These are phyloP conservation scores for Globisporangium lucens DNA, from an alignment of 352 stramenopile genomes.

Conservation along the genomic window DNA sequence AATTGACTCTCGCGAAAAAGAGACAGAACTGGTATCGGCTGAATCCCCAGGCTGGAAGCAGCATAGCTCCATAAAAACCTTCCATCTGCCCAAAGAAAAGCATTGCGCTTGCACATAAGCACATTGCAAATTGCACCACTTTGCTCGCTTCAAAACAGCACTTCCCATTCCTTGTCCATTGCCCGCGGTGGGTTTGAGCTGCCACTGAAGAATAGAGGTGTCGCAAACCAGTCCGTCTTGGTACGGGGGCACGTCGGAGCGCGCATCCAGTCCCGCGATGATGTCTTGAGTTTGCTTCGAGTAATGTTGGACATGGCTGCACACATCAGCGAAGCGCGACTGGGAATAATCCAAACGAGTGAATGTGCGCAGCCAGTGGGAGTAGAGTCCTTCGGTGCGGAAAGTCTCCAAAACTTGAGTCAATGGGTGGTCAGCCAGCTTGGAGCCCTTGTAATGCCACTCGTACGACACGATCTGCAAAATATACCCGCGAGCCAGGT, in stretches of 20 bases:
- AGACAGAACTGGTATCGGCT: background rate
- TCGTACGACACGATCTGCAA: constrained; percentile 62
- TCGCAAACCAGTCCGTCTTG: constrained; percentile 22
- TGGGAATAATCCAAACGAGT: constrained; percentile 56
- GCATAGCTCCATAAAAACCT: constrained; percentile 72
- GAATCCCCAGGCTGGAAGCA: constrained; percentile 36
- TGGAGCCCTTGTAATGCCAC: constrained; percentile 48
- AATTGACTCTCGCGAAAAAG: background rate
- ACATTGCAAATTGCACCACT: constrained; percentile 53
- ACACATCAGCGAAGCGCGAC: constrained; percentile 21
- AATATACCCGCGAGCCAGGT: constrained; percentile 53
- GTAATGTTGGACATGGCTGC: constrained; percentile 21
- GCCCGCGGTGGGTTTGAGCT: constrained; percentile 11
- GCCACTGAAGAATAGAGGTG: constrained; percentile 22
- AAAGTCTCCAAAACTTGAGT: constrained; percentile 53
- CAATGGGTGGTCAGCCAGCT: constrained; percentile 34
- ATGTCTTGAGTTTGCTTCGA: constrained; percentile 14
- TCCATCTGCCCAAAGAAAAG: constrained; percentile 53
- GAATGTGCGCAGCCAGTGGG: constrained; percentile 67
- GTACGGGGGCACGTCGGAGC: constrained; percentile 21
- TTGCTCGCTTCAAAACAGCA: constrained; percentile 31
- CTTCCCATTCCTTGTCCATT: constrained; percentile 2
- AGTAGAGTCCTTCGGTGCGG: constrained; percentile 56
- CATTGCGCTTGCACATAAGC: constrained; percentile 53
- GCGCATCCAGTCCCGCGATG: constrained; percentile 13